Evolutionary conservation across 805 yeast genomes (phyloP).

Genomic region (Lipomyces chichibuensis): DNA sequence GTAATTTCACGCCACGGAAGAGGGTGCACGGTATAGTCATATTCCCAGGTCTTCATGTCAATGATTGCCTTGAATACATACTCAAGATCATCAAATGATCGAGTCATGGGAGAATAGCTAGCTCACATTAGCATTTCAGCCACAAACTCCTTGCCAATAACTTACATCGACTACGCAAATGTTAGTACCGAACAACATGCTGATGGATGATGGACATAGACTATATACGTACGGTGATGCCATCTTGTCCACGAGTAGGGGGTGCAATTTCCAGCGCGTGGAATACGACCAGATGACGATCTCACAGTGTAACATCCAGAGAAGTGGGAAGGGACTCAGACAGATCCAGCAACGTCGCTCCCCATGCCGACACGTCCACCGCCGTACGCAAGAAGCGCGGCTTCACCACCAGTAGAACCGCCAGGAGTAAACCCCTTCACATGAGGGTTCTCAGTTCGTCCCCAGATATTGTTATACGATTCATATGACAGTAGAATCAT

Average conservation of each 20-base stretch:
- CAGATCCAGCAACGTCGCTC: conserved; percentile 61
- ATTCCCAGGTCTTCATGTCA: conserved; percentile 58
- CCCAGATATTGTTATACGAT: conserved; percentile 50
- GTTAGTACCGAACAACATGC: background rate
- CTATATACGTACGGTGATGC: conserved; percentile 47
- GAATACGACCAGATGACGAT: conserved; percentile 56
- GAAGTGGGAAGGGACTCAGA: conserved; percentile 59
- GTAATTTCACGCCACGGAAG: conserved; percentile 54
- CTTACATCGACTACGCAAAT: too few relatives aligned
- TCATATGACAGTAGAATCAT: conserved; percentile 51
- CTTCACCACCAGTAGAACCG: conserved; percentile 63
- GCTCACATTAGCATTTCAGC: background rate
- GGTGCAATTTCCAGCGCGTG: conserved; percentile 48
- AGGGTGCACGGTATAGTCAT: conserved; percentile 54
- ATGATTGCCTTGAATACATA: conserved; percentile 53
- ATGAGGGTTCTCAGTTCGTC: conserved; percentile 52
- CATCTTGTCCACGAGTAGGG: conserved; percentile 54
- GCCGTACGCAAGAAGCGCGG: conserved; percentile 50
- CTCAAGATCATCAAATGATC: conserved; percentile 54
- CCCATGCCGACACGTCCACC: conserved; percentile 60
- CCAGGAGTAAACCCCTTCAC: conserved; percentile 53
- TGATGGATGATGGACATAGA: too few relatives aligned
- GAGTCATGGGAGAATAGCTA: conserved; percentile 51
- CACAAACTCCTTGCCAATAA: background rate
- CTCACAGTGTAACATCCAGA: conserved; percentile 55